These are phyloP conservation scores for Pouteria glomerata DNA, from an alignment of 148 eudicot species.

Conservation along the genomic window DNA sequence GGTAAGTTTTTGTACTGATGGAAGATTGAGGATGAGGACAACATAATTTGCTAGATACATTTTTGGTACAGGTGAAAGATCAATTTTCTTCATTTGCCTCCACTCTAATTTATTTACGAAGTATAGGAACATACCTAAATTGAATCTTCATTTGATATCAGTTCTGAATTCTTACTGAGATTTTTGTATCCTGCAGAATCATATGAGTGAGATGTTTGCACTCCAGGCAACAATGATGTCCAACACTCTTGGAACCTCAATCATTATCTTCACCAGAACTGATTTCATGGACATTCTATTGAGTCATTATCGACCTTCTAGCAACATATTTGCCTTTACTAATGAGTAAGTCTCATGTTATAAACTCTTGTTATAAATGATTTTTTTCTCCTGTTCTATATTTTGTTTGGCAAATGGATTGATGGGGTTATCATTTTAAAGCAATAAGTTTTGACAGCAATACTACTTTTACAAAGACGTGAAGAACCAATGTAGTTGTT, in stretches of 20 bases:
- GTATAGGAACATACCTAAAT: not conserved
- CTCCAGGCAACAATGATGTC: constrained; percentile 98
- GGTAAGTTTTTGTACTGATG: constrained; percentile 32
- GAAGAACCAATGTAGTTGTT: not conserved
- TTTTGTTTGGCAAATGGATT: not conserved
- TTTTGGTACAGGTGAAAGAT: not conserved
- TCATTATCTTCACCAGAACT: constrained; percentile 88
- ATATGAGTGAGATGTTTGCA: constrained; percentile 99
- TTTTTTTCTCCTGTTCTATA: not conserved
- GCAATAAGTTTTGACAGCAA: not conserved
- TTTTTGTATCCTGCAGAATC: constrained; percentile 59
- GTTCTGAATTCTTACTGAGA: not conserved
- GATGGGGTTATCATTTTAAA: not conserved
- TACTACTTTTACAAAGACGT: not conserved
- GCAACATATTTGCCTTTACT: constrained; percentile 91
- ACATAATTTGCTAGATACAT: too few species aligned
- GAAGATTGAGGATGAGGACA: not conserved
- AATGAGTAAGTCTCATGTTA: constrained; percentile 63
- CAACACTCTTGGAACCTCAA: constrained; percentile 92
- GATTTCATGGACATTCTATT: constrained; percentile 90
- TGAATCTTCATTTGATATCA: not conserved
- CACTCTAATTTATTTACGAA: not conserved
- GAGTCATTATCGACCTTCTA: constrained; percentile 95
- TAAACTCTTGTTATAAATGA: too few species aligned
- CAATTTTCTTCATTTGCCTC: not conserved